Percentiles rank a stretch among this genome's conserved stretches.
These are phyloP conservation scores for Mariannaea sp. DNA, from an alignment of 2,329 filamentous ascomycete genomes.

Conservation along the genomic window DNA sequence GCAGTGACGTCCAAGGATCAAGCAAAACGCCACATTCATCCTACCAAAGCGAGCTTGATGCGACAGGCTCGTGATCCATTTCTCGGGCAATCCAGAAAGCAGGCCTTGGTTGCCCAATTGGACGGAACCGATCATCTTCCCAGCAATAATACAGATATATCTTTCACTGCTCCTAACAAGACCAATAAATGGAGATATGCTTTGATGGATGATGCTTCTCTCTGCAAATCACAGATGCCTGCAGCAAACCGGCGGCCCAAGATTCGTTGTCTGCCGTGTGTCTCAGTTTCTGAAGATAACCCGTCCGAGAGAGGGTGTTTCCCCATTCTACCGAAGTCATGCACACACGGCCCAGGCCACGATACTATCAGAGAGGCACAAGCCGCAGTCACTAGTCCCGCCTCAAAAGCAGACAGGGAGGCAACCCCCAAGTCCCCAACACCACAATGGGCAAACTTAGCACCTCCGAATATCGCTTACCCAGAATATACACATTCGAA, in stretches of 20 bases:
- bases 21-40: constrained; percentile 39
- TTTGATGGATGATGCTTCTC: constrained; percentile 40
- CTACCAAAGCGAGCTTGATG: constrained; percentile 16
- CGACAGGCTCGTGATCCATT: constrained; percentile 14
- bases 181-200: constrained; percentile 44
- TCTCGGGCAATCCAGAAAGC: constrained; percentile 1
- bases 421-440: constrained; percentile 12
- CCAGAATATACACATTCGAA: background rate
- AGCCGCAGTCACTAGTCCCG: constrained; percentile 12
- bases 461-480: constrained; percentile 2
- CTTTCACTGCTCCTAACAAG: constrained; percentile 38
- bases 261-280: constrained; percentile 39
- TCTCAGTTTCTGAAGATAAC: constrained; percentile 30
- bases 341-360: constrained; percentile 1
- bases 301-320: constrained; percentile 30
- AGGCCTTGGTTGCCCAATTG: constrained; percentile 33
- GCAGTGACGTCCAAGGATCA: constrained; percentile 58
- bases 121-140: constrained; percentile 37
- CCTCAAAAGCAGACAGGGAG: constrained; percentile 18
- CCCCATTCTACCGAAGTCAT: constrained; percentile 26
- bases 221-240: constrained; percentile 27
- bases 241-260: constrained; percentile 9
- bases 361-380: constrained; percentile 2
- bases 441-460: constrained; percentile 22
- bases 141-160: constrained; percentile 40